These are phyloP conservation scores for Astrothelium macrocarpum DNA, from an alignment of 495 filamentous ascomycete species.

Conservation along the genomic window DNA sequence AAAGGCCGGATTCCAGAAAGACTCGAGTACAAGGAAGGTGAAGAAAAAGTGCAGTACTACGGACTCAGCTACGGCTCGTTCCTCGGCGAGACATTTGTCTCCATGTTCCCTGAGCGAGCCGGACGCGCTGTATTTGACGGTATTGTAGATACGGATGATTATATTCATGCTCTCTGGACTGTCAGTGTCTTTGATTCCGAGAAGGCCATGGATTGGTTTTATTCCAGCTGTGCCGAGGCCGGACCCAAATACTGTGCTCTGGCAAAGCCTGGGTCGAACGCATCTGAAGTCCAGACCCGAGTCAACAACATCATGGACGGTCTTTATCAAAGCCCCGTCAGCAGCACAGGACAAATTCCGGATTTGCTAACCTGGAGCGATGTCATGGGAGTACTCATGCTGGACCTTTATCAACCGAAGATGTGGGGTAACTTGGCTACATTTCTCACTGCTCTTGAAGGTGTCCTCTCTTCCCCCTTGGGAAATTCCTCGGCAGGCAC, in stretches of 20 bases:
- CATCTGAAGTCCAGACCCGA: conserved; percentile 33
- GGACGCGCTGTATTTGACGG: conserved; percentile 41
- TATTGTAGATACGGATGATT: conserved; percentile 35
- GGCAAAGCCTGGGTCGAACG: conserved; percentile 29
- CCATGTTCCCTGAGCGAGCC: conserved; percentile 42
- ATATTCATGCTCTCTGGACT: conserved; percentile 19
- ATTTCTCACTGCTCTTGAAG: conserved; percentile 42
- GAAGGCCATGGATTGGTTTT: conserved; percentile 45
- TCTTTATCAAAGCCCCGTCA: conserved; percentile 38
- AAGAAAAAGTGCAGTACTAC: background rate
- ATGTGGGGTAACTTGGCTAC: conserved; percentile 46
- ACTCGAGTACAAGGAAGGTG: background rate
- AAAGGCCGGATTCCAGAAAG: background rate
- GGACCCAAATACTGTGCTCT: conserved; percentile 41
- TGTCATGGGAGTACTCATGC: conserved; percentile 28
- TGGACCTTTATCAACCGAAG: conserved; percentile 48
- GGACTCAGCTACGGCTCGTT: conserved; percentile 16
- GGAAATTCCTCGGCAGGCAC: conserved; percentile 8
- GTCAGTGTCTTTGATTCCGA: conserved; percentile 22
- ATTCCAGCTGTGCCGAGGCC: conserved; percentile 40
- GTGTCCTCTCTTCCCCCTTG: conserved; percentile 25
- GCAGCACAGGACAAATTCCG: conserved; percentile 27
- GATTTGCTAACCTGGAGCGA: conserved; percentile 23
- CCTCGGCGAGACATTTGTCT: conserved; percentile 1
- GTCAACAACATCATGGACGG: conserved; percentile 32